Evolutionary conservation across 1,284 basidiomycete species (phyloP).

Genomic region (Cryptococcus sp.): DNA sequence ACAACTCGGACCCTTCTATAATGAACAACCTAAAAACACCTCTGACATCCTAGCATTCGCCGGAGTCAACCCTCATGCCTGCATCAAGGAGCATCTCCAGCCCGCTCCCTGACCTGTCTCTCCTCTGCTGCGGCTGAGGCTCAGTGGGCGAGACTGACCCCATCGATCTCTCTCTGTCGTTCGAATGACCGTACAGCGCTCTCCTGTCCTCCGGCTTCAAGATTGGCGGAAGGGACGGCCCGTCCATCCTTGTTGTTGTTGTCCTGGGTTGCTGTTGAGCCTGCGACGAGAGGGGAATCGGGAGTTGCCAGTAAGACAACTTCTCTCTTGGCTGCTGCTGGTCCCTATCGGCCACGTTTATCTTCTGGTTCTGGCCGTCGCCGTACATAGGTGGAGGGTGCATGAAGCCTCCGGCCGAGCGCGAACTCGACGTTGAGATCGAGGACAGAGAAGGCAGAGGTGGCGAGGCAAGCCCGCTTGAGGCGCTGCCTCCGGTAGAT

Average conservation of each 20-base stretch:
- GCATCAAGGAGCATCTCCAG: constrained; percentile 39
- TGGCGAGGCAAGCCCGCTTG: constrained; percentile 10
- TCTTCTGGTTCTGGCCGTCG: not conserved
- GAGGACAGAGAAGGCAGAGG: constrained; percentile 7
- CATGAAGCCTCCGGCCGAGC: constrained; percentile 6
- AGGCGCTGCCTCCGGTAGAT: constrained; percentile 14
- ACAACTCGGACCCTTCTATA: too few relatives aligned
- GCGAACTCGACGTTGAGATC: not conserved
- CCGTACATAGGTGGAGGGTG: constrained; percentile 9
- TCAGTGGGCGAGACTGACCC: constrained; percentile 10
- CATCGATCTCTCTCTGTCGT: constrained; percentile 2
- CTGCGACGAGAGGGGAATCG: constrained; percentile 3
- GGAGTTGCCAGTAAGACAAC: constrained; percentile 21
- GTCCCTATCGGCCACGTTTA: constrained; percentile 1
- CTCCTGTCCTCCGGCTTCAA: not conserved
- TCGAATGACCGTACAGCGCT: not conserved
- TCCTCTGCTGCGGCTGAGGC: constrained; percentile 5
- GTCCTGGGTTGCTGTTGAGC: not conserved
- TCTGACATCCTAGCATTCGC: not conserved
- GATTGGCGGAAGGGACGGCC: constrained; percentile 7
- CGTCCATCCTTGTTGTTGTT: not conserved
- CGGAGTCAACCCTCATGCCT: constrained; percentile 16
- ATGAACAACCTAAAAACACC: not conserved
- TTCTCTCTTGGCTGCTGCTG: constrained; percentile 3
- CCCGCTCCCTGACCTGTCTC: constrained; percentile 22